Conservation (phyloP, 495 filamentous ascomycete species). For the Annulohypoxylon maeteangense region DNA sequence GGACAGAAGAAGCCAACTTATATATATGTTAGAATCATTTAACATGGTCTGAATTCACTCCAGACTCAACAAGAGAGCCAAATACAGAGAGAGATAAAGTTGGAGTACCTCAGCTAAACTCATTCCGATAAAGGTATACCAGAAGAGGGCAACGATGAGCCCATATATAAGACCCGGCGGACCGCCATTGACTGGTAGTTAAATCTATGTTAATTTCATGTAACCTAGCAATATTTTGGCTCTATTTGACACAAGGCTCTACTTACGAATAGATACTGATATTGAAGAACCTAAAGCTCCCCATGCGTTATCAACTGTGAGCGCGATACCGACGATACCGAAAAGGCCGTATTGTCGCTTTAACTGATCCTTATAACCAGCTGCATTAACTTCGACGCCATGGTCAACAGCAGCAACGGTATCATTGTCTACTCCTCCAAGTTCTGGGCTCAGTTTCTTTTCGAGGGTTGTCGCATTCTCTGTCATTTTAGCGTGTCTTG, state of each 20-base stretch:
- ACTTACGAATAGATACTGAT: conserved; percentile 63
- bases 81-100: not conserved
- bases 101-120: conserved; percentile 54
- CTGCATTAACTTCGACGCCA: conserved; percentile 61
- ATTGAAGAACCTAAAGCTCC: conserved; percentile 64
- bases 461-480: conserved; percentile 47
- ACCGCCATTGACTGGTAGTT: conserved; percentile 62
- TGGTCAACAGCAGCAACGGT: conserved; percentile 50
- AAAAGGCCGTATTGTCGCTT: conserved; percentile 66
- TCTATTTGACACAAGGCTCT: not conserved
- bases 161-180: conserved; percentile 68
- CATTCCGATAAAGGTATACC: conserved; percentile 58
- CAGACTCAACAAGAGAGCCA: not conserved
- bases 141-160: conserved; percentile 58
- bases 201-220: conserved; percentile 13
- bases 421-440: conserved; percentile 42
- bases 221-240: not conserved
- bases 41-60: not conserved
- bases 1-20: conserved; percentile 81
- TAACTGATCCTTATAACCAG: conserved; percentile 66
- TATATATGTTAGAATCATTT: conserved; percentile 9
- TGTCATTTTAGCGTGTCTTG: conserved; percentile 15
- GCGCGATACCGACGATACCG: conserved; percentile 61
- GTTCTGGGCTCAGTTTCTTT: conserved; percentile 46
- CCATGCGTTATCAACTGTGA: conserved; percentile 68